These are phyloP conservation scores for Elasticomyces elasticus DNA, from an alignment of 495 filamentous ascomycete species.

Conservation along the genomic window DNA sequence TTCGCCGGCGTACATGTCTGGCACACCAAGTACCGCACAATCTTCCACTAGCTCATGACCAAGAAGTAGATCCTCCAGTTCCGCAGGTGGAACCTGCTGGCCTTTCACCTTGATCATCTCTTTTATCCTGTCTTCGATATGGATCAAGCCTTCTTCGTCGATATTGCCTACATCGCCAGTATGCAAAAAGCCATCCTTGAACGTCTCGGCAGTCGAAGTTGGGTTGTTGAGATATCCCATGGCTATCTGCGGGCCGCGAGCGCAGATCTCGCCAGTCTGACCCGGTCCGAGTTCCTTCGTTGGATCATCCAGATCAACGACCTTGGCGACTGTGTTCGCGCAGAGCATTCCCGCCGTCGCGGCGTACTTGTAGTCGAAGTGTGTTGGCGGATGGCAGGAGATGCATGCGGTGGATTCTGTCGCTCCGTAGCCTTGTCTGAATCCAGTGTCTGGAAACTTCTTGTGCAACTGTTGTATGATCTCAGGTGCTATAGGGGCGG, in stretches of 20 bases:
- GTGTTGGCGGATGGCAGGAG: slow-evolving; percentile 44
- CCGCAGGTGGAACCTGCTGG: slow-evolving; percentile 40
- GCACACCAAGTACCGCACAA: slow-evolving; percentile 67
- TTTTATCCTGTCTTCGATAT: slow-evolving; percentile 27
- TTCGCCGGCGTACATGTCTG: slow-evolving; percentile 45
- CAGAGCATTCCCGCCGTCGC: slow-evolving; percentile 48
- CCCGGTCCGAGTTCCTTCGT: slow-evolving; percentile 8
- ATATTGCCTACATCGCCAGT: slow-evolving; percentile 36
- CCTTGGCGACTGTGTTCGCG: slow-evolving; percentile 45
- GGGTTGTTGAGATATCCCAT: slow-evolving; percentile 32
- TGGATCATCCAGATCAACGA: slow-evolving; percentile 13
- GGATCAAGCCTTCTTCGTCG: slow-evolving; percentile 21
- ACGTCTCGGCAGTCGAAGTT: slow-evolving; percentile 25
- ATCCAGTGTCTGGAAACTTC: slow-evolving; percentile 51
- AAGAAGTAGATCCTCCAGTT: slow-evolving; percentile 69
- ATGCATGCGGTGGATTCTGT: slow-evolving; percentile 58
- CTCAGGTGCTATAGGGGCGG: slow-evolving; percentile 55
- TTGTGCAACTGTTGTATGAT: slow-evolving; percentile 46
- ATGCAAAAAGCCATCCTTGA: slow-evolving; percentile 23
- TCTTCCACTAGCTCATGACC: slow-evolving; percentile 60
- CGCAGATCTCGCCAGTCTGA: slow-evolving; percentile 32
- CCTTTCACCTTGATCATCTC: slow-evolving; percentile 26
- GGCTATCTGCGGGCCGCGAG: slow-evolving; percentile 37
- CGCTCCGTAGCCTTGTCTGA: slow-evolving; percentile 59
- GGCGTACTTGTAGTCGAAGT: slow-evolving; percentile 47